A percentile compares a stretch with the other conserved stretches of the same genome.
phyloP scores from a whole-genome alignment of 345 rosid genomes.

The Euphorbia lathyris region DNA sequence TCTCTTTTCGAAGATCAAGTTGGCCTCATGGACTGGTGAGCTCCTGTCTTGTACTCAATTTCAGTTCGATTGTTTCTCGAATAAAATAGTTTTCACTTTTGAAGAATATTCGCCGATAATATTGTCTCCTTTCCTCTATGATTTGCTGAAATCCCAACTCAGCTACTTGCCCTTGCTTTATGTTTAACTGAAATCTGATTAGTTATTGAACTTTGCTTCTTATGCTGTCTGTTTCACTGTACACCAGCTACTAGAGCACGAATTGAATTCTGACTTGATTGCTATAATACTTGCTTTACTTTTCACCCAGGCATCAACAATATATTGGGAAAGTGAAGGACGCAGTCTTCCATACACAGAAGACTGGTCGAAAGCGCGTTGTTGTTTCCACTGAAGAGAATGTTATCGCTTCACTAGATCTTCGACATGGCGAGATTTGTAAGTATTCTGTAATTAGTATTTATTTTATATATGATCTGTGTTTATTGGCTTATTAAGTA shows the following conservation, averaged over 20 bases:
- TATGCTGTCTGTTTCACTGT: no score
- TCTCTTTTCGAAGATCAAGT: constrained; percentile 94
- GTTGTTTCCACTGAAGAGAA: constrained; percentile 90
- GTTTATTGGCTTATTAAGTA: no score
- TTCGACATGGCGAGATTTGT: constrained; percentile 92
- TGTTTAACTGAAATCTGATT: not conserved
- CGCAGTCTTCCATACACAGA: constrained; percentile 94
- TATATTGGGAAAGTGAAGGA: constrained; percentile 93
- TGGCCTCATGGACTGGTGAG: constrained; percentile 94
- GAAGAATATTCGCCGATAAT: not conserved
- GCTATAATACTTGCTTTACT: not conserved
- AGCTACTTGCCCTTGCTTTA: not conserved
- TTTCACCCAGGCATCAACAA: constrained; percentile 62
- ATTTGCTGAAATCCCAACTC: not conserved
- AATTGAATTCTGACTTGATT: not conserved
- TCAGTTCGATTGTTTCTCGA: not conserved
- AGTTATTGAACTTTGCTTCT: not conserved
- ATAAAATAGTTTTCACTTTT: no score
- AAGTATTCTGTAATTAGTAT: constrained; percentile 14
- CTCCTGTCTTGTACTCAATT: constrained; percentile 1
- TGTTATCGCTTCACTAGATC: constrained; percentile 92
- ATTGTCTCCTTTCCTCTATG: not conserved
- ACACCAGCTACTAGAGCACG: no score
- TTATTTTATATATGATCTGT: not conserved
- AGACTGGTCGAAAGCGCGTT: constrained; percentile 93